phyloP scores from a whole-genome alignment of 75 land plant genomes.

The Picea glauca region DNA sequence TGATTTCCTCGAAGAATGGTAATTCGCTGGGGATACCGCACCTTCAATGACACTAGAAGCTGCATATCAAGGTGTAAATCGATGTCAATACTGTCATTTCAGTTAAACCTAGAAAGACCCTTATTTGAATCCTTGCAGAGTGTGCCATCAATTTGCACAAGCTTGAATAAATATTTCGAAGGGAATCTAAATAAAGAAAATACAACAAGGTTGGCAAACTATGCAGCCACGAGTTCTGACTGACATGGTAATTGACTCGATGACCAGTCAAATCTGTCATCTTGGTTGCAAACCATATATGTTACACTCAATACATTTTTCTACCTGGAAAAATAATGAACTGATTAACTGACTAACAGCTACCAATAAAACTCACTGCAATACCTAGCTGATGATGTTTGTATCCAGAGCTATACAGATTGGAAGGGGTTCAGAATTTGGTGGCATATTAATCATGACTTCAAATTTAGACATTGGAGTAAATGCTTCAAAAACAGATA shows the following conservation, averaged over 20 bases:
- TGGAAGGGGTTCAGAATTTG: no score
- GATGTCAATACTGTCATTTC: background rate
- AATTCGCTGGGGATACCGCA: constrained; percentile 82
- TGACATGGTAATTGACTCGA: background rate
- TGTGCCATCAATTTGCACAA: background rate
- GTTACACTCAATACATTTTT: background rate
- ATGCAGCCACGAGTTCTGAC: background rate
- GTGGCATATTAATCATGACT: no score
- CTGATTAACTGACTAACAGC: no score
- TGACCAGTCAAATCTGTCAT: no score
- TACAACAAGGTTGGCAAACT: background rate
- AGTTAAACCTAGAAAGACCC: background rate
- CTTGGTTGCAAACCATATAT: background rate
- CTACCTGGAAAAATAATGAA: no score
- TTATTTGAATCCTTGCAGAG: background rate
- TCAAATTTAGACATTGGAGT: no score
- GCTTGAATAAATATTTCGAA: background rate
- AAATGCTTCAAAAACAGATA: no score
- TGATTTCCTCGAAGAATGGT: constrained; percentile 93
- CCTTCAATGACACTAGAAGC: constrained; percentile 92
- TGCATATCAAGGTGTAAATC: constrained; percentile 14
- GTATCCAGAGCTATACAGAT: no score
- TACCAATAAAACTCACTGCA: no score
- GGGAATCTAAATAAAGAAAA: background rate
- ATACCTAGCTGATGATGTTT: no score